Base-by-base conservation (phyloP, 129 eudicot species). In the Oenanthe sinensis region DNA sequence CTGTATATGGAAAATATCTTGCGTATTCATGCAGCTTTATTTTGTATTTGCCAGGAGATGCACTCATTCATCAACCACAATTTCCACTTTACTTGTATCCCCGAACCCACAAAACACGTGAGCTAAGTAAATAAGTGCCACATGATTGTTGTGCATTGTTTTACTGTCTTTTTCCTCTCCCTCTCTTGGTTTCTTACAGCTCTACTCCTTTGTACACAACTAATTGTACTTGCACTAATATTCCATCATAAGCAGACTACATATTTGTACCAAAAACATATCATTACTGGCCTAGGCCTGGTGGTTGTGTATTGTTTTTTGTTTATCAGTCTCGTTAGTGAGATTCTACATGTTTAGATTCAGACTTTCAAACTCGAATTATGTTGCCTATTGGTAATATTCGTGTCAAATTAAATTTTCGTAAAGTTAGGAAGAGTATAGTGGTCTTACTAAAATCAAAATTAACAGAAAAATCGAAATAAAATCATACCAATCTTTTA, bases 61-160 rank as follows among this genome's bases (percentile, higher is more conserved):
- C 70, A 63, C 39, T 24, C 36, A 26, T 14, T 13, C 33, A 65
- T 65, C 39, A 65, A 65, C 72, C 42, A 26, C 72, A 28, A 28
- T 26, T 36, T 67, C 17, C 72, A 3, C 22, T 28, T 36, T 13
- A 36, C 22, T 36, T 67, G 40, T 36, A 26, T 30, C 22, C 22
- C 15, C 42, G 36, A 5, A 67, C 22, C 73, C 73, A 68, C 44
- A 24, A 13, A 68, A 30, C 73, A 68, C 16, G 73, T 68, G 73
- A 68, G 73, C 15, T 5, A 20, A 28, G 40, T 68, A 12, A 68
- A 33, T 68, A 12, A 68, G 42, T 68, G 73, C 44, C 73, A 26
- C 73, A 68, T 68, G 73, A 68, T 68, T 68, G n/a, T 30, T 30
- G 42, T 67, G 72, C 72, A 13, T 67, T 36, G 43, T 67, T 28